phyloP scores from a whole-genome alignment of 495 filamentous ascomycete genomes.

The Talaromyces liani region DNA sequence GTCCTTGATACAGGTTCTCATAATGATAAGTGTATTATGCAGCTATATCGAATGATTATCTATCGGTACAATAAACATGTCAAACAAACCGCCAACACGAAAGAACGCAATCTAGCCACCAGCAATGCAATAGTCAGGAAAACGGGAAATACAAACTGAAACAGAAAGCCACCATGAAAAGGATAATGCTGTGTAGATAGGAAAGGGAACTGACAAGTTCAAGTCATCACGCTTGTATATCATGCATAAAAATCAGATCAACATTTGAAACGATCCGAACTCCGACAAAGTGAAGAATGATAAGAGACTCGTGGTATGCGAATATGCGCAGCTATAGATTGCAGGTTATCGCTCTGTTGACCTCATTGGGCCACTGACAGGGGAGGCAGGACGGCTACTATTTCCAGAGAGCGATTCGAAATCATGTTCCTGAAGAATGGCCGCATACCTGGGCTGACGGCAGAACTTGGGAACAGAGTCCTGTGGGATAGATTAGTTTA shows the following conservation, averaged over 20 bases:
- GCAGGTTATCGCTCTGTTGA: neutral
- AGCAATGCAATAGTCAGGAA: neutral
- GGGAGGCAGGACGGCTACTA: neutral
- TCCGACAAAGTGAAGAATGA: neutral
- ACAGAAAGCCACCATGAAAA: constrained; percentile 1
- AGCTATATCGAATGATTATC: neutral
- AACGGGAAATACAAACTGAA: neutral
- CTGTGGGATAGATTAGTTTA: constrained; percentile 27
- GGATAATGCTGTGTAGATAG: neutral
- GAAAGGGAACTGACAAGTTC: neutral
- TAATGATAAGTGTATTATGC: neutral
- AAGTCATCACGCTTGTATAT: neutral
- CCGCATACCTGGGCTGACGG: constrained; percentile 59
- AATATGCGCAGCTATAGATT: neutral
- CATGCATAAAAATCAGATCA: neutral
- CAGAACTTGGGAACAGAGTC: constrained; percentile 79
- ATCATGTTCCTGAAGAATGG: constrained; percentile 31
- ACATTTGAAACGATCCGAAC: neutral
- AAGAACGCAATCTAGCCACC: neutral
- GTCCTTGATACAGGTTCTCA: neutral
- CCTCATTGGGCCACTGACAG: neutral
- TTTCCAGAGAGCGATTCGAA: constrained; percentile 14
- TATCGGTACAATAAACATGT: neutral
- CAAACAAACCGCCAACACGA: neutral
- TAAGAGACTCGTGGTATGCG: neutral